phyloP scores from a whole-genome alignment of 169 alveolate species.

The Haemoproteus tartakovskyi region DNA sequence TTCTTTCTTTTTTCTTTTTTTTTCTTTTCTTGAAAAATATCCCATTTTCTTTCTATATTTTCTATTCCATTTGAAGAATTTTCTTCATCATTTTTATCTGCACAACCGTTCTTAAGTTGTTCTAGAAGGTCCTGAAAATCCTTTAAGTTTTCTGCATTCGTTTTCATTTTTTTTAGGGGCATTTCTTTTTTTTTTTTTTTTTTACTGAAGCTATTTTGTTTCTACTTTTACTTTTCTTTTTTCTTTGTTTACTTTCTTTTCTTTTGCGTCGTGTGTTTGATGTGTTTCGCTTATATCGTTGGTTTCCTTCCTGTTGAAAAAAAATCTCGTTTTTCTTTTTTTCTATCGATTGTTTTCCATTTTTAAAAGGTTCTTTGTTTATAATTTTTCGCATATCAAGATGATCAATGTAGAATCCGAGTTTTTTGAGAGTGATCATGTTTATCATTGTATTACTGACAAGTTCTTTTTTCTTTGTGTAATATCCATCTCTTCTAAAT shows the following conservation, averaged over 20 bases:
- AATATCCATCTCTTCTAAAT: conserved; percentile 60
- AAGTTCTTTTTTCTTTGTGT: conserved; percentile 44
- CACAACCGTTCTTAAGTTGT: conserved; percentile 7
- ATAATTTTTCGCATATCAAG: conserved; percentile 52
- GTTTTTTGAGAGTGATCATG: conserved; percentile 55
- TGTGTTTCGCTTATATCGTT: not conserved
- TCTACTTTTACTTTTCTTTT: not conserved
- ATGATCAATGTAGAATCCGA: conserved; percentile 55
- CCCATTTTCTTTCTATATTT: no score
- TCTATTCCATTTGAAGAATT: no score
- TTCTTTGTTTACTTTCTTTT: conserved; percentile 3
- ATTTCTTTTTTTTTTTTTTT: no score
- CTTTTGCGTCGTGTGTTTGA: not conserved
- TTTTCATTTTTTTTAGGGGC: conserved; percentile 27
- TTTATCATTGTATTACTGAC: conserved; percentile 65
- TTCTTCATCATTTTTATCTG: no score
- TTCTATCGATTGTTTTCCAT: no score
- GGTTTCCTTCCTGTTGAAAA: conserved; percentile 3
- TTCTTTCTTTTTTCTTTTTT: no score
- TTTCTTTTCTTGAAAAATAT: no score
- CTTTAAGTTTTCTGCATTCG: conserved; percentile 42
- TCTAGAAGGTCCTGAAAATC: conserved; percentile 34
- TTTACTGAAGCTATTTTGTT: not conserved
- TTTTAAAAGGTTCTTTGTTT: conserved; percentile 10
- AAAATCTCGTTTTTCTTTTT: no score